A percentile compares a stretch with the other conserved stretches of the same genome.
Evolutionary conservation across 2,329 filamentous ascomycete species (phyloP).

Genomic region (Ilyonectria robusta): DNA sequence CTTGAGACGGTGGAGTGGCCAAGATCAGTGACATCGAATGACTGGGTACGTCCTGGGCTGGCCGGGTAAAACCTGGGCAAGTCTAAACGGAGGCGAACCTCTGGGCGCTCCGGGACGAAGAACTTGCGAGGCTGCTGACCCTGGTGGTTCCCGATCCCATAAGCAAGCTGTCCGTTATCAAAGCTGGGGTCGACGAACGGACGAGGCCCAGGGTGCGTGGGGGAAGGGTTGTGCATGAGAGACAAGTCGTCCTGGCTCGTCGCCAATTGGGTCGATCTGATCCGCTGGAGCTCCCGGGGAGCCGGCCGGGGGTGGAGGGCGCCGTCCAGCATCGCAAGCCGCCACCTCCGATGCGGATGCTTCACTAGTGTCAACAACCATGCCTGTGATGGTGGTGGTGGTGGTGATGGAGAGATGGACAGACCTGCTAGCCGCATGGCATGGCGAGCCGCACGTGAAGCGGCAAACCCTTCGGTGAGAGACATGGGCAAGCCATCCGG

Average conservation of each 20-base stretch:
- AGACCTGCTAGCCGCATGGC: not conserved
- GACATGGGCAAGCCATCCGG: slow-evolving; percentile 2
- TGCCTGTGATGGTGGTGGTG: slow-evolving; percentile 1
- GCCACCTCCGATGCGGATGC: slow-evolving; percentile 26
- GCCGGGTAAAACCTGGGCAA: not conserved
- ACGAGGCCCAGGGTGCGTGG: slow-evolving; percentile 37
- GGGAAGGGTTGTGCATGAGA: slow-evolving; percentile 31
- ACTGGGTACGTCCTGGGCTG: slow-evolving; percentile 9
- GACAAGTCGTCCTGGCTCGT: not conserved
- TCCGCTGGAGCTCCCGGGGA: not conserved
- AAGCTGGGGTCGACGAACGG: slow-evolving; percentile 29
- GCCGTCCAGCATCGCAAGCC: slow-evolving; percentile 27
- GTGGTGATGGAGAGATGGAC: slow-evolving; percentile 2
- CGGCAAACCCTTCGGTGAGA: not conserved
- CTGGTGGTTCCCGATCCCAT: slow-evolving; percentile 18
- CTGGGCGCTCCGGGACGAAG: slow-evolving; percentile 23
- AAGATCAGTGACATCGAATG: slow-evolving; percentile 30
- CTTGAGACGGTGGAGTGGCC: slow-evolving; percentile 27
- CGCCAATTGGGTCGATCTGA: slow-evolving; percentile 21
- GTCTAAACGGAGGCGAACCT: not conserved
- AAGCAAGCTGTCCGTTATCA: slow-evolving; percentile 36
- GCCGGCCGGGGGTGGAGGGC: slow-evolving; percentile 23
- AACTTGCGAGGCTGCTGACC: not conserved
- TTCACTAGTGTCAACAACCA: slow-evolving; percentile 12
- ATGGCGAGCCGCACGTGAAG: slow-evolving; percentile 17